Conservation (phyloP, 768 basidiomycete species). For the Leccinum subtestaceum region DNA sequence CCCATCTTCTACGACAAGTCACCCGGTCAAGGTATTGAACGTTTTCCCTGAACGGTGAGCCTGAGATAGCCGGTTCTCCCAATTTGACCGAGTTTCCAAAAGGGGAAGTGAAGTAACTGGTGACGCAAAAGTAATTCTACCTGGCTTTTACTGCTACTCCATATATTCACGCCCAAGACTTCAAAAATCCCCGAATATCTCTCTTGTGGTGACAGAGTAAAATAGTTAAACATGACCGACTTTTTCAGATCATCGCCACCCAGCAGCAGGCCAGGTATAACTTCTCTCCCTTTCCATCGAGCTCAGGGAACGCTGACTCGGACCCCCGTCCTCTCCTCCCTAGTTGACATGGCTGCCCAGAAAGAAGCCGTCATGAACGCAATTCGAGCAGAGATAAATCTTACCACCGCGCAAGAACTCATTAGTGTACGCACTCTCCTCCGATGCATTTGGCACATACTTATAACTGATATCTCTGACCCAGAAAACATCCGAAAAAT, state of each 20-base stretch:
- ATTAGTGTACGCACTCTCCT: conserved; percentile 55
- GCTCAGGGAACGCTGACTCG: background rate
- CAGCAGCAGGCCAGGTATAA: conserved; percentile 27
- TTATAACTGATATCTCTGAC: background rate
- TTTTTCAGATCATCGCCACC: conserved; percentile 43
- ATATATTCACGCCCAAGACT: background rate
- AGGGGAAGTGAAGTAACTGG: conserved; percentile 2
- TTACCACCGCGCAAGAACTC: conserved; percentile 77
- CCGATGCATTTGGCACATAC: background rate
- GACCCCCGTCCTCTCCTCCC: background rate
- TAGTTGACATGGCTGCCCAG: conserved; percentile 41
- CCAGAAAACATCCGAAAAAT: conserved; percentile 79
- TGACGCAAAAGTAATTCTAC: background rate
- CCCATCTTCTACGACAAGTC: conserved; percentile 49
- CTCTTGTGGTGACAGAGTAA: background rate
- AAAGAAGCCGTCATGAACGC: conserved; percentile 54
- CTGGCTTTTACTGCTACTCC: background rate
- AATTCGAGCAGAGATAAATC: conserved; percentile 66
- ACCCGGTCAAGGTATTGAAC: background rate
- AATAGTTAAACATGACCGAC: conserved; percentile 44
- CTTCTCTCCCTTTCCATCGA: background rate
- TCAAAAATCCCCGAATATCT: background rate
- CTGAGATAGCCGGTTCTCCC: too few species aligned
- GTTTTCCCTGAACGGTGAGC: too few species aligned
- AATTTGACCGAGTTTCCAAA: conserved; percentile 12